Conservation (phyloP, 1,284 basidiomycete species). For the Agaricales sp. region DNA sequence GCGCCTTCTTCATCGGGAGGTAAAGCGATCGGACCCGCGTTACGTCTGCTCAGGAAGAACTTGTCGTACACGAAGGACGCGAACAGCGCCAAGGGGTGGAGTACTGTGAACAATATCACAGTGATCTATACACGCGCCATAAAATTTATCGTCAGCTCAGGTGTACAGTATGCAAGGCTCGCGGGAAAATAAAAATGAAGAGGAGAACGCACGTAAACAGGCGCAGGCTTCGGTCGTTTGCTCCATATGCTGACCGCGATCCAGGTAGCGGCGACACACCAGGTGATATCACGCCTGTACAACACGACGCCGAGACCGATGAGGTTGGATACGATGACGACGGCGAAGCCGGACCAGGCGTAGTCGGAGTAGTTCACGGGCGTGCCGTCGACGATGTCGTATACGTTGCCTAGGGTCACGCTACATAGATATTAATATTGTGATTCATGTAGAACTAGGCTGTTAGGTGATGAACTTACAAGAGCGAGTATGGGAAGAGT, state of each 20-base stretch:
- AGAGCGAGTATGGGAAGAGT: constrained; percentile 31
- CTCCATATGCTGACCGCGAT: constrained; percentile 54
- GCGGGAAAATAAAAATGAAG: constrained; percentile 8
- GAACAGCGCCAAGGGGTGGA: constrained; percentile 47
- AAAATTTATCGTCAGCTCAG: neutral
- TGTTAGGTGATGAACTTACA: constrained; percentile 27
- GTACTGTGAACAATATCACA: constrained; percentile 43
- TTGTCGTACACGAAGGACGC: constrained; percentile 25
- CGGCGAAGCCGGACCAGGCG: constrained; percentile 51
- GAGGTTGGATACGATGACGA: constrained; percentile 49
- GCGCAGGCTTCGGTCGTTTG: constrained; percentile 46
- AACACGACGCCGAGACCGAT: constrained; percentile 45
- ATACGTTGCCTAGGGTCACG: constrained; percentile 37
- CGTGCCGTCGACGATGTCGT: constrained; percentile 23
- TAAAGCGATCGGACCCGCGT: constrained; percentile 26
- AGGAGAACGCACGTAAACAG: constrained; percentile 44
- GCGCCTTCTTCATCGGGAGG: constrained; percentile 25
- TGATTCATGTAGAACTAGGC: too few species aligned
- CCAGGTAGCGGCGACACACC: constrained; percentile 65
- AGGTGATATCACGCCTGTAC: constrained; percentile 52
- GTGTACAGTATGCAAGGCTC: neutral
- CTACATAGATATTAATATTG: neutral
- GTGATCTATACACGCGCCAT: constrained; percentile 30
- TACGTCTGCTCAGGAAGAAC: constrained; percentile 21
- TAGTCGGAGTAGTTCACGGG: constrained; percentile 39